Conservation (phyloP, 768 basidiomycete genomes). For the Clitopilus hobsonii region DNA sequence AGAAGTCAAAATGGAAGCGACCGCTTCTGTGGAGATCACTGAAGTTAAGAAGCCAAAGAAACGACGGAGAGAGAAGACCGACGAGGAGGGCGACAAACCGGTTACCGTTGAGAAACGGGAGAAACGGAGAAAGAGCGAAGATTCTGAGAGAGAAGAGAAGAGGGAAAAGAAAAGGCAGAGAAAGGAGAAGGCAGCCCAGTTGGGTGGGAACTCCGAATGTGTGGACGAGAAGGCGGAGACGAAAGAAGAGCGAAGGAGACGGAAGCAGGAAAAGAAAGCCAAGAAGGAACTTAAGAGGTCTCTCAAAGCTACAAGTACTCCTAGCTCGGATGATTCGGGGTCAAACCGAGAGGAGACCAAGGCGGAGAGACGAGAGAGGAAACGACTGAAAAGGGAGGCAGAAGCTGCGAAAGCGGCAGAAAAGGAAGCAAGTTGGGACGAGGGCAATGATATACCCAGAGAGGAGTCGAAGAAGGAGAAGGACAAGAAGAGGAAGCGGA, state of each 20-base stretch:
- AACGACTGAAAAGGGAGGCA: background rate
- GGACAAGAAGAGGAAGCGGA: conserved; percentile 11
- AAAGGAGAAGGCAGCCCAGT: conserved; percentile 1
- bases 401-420: background rate
- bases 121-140: conserved; percentile 11
- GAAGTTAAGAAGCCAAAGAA: conserved; percentile 5
- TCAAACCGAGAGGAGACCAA: background rate
- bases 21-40: conserved; percentile 6
- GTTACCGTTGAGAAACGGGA: conserved; percentile 16
- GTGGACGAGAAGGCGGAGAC: background rate
- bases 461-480: background rate
- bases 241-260: background rate
- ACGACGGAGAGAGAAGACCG: conserved; percentile 10
- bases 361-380: background rate
- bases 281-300: conserved; percentile 6
- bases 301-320: background rate
- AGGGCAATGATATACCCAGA: background rate
- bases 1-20: conserved; percentile 7
- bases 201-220: background rate
- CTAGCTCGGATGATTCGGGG: background rate
- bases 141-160: background rate
- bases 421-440: background rate
- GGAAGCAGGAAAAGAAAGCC: background rate
- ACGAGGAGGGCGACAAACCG: conserved; percentile 14
- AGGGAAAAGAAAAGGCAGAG: conserved; percentile 13